Evolutionary conservation across 345 rosid genomes (phyloP).

Genomic region (Erucastrum elatum): DNA sequence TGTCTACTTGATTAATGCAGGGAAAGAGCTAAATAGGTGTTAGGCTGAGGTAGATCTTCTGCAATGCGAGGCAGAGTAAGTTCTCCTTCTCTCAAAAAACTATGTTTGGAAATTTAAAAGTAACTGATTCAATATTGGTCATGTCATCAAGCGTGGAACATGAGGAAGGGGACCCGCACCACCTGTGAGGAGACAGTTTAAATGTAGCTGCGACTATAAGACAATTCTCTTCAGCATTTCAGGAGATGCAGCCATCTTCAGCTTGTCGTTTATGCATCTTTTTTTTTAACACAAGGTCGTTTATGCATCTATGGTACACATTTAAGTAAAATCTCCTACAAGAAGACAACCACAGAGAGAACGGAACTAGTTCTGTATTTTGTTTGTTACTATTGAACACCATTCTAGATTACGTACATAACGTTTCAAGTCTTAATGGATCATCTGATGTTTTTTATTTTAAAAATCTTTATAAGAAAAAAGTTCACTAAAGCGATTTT

Average conservation of each 20-base stretch:
- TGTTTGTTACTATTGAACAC: not conserved
- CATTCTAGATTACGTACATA: not conserved
- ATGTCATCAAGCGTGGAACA: constrained; percentile 51
- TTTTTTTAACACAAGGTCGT: too few relatives aligned
- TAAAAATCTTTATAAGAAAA: too few relatives aligned
- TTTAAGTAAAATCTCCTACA: too few relatives aligned
- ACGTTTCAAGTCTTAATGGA: not conserved
- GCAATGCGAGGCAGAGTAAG: constrained; percentile 92
- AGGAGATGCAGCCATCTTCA: not conserved
- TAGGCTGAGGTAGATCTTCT: constrained; percentile 81
- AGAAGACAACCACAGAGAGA: not conserved
- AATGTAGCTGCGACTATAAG: not conserved
- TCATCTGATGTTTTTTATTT: too few relatives aligned
- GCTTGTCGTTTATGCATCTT: not conserved
- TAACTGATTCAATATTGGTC: not conserved
- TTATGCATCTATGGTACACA: too few relatives aligned
- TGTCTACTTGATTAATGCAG: constrained; percentile 43
- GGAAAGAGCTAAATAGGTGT: constrained; percentile 87
- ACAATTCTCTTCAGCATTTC: not conserved
- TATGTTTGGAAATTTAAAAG: constrained; percentile 6
- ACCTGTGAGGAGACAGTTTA: constrained; percentile 54
- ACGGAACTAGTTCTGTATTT: not conserved
- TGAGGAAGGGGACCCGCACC: constrained; percentile 77
- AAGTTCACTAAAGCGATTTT: too few relatives aligned
- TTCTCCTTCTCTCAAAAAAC: not conserved